Base-by-base conservation (phyloP, 225 moss, liverwort and hornwort genomes). In the Pleurozium schreberi region DNA sequence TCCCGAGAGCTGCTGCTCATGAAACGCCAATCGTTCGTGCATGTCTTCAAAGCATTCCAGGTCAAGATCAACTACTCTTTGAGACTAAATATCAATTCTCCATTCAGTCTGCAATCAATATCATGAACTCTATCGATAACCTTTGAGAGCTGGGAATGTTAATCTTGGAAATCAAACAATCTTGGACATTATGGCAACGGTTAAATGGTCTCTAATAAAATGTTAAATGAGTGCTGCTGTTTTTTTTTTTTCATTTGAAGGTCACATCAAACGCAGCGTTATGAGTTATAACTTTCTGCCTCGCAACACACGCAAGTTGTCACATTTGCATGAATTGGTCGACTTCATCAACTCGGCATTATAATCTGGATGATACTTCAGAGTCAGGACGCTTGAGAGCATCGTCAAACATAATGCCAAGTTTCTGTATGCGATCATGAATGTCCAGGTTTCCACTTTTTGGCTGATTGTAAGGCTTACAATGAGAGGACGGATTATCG, bases 11-110 rank as follows among this genome's bases (percentile, higher is more conserved):
- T 89, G 64, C 94, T 96, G 79, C 96, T 97, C 62, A 93, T 95
- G 88, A 95, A 95, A 88, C 96, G 96, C 75, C 95, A 97, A 62
- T 91, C 93, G 50, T 96, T 95, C 63, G 75, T 94, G 61, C 93
- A 96, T 83, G 49, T 96, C 78, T 97, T 97, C 90, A 97, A 92
- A 91, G 79, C 91, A 66, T 61, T 38, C 71, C 93, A 94, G 94
- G 95, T 87, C 25, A 65, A 40, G 27, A 74, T 14, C 19, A 14
- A 7, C 21, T 21, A 55, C 55, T 77, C 38, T 58, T 40, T 15
- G 40, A 79, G 16, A 58, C 40, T 81, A 16, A 78, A 15, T 81
- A 45, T 30, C 47, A 18, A 38, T 36, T 74, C 47, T 45, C 10
- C 26, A 60, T 50, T 59, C 26, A 60, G 75, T n/a, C n/a, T n/a